These are phyloP conservation scores for Urostyla sp. DNA, from an alignment of 73 alveolate genomes.

Conservation along the genomic window DNA sequence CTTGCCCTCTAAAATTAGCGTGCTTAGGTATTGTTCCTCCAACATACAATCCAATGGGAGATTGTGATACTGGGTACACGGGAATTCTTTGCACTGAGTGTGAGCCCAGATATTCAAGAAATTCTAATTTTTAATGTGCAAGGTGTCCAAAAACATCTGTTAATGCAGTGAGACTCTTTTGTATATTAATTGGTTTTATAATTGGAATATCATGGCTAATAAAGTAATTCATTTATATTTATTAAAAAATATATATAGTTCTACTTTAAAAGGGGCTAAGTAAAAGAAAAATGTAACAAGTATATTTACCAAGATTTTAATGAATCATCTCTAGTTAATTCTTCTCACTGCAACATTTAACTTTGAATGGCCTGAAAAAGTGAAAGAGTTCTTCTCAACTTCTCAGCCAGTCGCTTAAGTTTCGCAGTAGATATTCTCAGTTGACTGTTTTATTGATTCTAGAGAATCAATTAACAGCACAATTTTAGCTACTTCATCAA, in stretches of 20 bases:
- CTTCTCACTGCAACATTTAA: not conserved
- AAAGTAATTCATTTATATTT: no score
- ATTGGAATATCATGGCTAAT: conserved; percentile 1
- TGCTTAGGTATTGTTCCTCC: conserved; percentile 53
- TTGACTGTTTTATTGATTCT: conserved; percentile 4
- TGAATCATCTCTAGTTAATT: conserved; percentile 8
- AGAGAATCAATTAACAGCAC: not conserved
- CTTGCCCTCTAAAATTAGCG: conserved; percentile 25
- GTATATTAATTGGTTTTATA: conserved; percentile 23
- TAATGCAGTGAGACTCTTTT: not conserved
- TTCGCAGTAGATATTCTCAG: not conserved
- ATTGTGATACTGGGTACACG: conserved; percentile 60
- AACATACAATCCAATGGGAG: conserved; percentile 35
- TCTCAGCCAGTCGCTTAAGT: not conserved
- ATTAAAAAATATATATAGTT: no score
- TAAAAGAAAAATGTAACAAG: not conserved
- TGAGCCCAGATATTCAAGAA: conserved; percentile 49
- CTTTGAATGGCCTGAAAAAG: conserved; percentile 4
- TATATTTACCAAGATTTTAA: not conserved
- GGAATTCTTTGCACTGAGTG: conserved; percentile 75
- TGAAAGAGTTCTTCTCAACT: not conserved
- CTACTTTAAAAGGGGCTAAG: conserved; percentile 28
- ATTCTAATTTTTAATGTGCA: conserved; percentile 6
- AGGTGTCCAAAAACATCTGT: not conserved
- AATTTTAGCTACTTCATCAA: not conserved